Evolutionary conservation across 257 asterid species (phyloP), one percentile per base, ranked within the genome.

Genomic region (Catharanthus roseus): DNA sequence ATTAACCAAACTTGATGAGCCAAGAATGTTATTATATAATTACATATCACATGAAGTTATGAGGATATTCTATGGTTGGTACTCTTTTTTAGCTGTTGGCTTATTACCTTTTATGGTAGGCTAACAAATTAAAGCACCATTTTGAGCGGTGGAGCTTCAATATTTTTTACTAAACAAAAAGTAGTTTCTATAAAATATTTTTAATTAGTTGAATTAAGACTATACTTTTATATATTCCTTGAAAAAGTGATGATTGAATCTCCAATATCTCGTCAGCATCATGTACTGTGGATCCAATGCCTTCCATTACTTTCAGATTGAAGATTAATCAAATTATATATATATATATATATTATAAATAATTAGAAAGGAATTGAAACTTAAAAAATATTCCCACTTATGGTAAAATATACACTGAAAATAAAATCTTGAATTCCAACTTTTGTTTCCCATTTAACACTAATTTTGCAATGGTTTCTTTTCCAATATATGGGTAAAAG

Each of bases 131-230:
- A 53, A 38, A 44, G 49, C 56, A 64, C 36, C 74, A 75, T 23
- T 72, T 67, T 76, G 73, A 42, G 61, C 53, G 81, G 81, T 24
- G 71, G 75, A 68, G 71, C 26, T 68, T 34, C 23, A 1, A 42
- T n/a, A 8, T 10, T 56, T 67, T 61, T 5, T 26, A 67, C 68
- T 9, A 26, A 44, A 60, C 50, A 50, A 49, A 36, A 15, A 38
- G 42, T 8, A 38, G 42, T 8, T 42, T 42, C 47, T 42, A 42
- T 4, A 42, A 38, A 7, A 38, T 3, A 38, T 38, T 38, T 3
- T 2, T n/a, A n/a, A n/a, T n/a, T n/a, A n/a, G n/a, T n/a, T n/a
- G n/a, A n/a, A n/a, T n/a, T 45, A 45, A 45, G 8, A 47, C n/a
- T n/a, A 13, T 12, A 3, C 21, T 15, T 47, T 19, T 18, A 23